These are phyloP conservation scores for Haplosporangium sp. DNA, from an alignment of 371 early-diverging fungal genomes.

Conservation along the genomic window DNA sequence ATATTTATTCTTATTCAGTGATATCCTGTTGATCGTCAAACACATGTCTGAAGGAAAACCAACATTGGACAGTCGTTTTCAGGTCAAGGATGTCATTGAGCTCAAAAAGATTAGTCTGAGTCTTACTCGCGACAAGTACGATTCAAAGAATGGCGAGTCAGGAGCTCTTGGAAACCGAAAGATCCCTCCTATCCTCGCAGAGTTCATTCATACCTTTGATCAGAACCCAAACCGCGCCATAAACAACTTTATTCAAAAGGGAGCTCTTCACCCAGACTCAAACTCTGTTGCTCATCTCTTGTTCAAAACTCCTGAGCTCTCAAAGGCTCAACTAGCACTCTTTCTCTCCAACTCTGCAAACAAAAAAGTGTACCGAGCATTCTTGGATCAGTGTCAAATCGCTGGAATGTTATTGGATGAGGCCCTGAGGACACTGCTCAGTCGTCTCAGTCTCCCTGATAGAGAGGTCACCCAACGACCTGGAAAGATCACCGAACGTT, in stretches of 20 bases:
- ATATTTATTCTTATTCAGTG: slow-evolving; percentile 85
- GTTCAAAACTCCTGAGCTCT: slow-evolving; percentile 84
- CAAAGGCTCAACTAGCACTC: slow-evolving; percentile 79
- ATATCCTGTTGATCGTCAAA: slow-evolving; percentile 82
- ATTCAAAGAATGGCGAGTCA: slow-evolving; percentile 29
- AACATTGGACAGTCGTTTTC: slow-evolving; percentile 66
- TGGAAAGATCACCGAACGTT: slow-evolving; percentile 23
- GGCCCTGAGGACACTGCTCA: slow-evolving; percentile 81
- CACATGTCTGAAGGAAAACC: slow-evolving; percentile 62
- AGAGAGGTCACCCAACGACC: slow-evolving; percentile 12
- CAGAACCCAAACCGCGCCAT: slow-evolving; percentile 77
- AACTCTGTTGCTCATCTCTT: slow-evolving; percentile 85
- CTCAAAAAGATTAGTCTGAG: slow-evolving; percentile 66
- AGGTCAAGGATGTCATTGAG: slow-evolving; percentile 72
- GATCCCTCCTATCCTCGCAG: slow-evolving; percentile 70
- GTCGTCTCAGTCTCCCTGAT: slow-evolving; percentile 80
- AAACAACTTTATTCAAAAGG: slow-evolving; percentile 76
- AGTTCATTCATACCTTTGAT: slow-evolving; percentile 77
- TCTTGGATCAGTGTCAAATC: slow-evolving; percentile 81
- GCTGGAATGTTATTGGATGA: slow-evolving; percentile 81
- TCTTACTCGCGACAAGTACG: slow-evolving; percentile 63
- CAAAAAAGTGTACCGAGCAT: slow-evolving; percentile 75
- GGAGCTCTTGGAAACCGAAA: slow-evolving; percentile 56
- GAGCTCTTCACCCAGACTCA: slow-evolving; percentile 75
- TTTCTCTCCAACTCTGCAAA: slow-evolving; percentile 65